A percentile compares a stretch with the other conserved stretches of the same genome.
Conservation (phyloP, 2,329 filamentous ascomycete genomes). For the Monosporascus sp. region DNA sequence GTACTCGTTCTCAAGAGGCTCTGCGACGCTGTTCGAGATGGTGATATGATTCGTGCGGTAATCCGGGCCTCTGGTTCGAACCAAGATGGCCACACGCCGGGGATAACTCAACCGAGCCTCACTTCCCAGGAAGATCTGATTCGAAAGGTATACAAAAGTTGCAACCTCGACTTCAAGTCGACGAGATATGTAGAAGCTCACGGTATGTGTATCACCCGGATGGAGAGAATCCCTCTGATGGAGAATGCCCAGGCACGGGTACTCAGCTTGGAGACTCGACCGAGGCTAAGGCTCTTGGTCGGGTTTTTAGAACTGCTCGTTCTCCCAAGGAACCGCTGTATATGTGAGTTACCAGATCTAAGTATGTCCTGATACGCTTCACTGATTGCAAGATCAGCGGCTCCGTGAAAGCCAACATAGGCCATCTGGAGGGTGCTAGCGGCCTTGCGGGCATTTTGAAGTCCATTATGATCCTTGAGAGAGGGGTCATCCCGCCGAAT, state of each 20-base stretch:
- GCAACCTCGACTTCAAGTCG: constrained; percentile 14
- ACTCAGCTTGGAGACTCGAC: constrained; percentile 1
- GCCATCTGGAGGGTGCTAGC: neutral
- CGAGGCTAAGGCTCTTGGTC: neutral
- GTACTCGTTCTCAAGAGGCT: constrained; percentile 6
- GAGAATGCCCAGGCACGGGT: neutral
- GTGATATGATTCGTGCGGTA: neutral
- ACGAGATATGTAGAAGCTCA: constrained; percentile 30
- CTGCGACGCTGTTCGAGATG: neutral
- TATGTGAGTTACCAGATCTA: neutral
- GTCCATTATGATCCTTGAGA: constrained; percentile 1
- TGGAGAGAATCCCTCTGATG: constrained; percentile 8
- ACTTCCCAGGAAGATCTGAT: constrained; percentile 24
- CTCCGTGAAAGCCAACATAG: neutral
- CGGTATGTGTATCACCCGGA: constrained; percentile 12
- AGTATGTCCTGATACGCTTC: neutral
- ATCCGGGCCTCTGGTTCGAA: constrained; percentile 9
- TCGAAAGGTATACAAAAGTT: constrained; percentile 15
- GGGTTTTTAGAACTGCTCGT: neutral
- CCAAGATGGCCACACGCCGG: constrained; percentile 6
- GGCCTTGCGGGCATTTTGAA: constrained; percentile 1
- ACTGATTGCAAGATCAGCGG: neutral
- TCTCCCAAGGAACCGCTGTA: neutral
- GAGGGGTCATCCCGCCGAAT: constrained; percentile 3
- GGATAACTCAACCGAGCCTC: constrained; percentile 15